phyloP scores from a whole-genome alignment of 2,329 filamentous ascomycete genomes.

The Colletotrichum euphorbiae region DNA sequence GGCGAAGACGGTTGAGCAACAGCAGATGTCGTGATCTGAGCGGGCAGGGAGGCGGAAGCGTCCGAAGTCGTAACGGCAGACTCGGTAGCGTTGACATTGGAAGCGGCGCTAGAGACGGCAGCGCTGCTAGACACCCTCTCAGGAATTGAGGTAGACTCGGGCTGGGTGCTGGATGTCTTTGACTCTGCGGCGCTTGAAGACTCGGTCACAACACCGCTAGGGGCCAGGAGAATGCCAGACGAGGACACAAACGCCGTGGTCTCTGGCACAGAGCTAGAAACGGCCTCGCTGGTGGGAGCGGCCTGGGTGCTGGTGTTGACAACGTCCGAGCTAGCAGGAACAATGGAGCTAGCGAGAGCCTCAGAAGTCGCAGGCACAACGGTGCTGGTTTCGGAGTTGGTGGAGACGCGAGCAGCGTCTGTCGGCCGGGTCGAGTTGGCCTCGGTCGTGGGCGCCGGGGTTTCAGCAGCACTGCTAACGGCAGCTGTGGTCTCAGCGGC shows the following conservation, averaged over 20 bases:
- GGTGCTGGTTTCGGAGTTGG: neutral
- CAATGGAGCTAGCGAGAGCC: conserved; percentile 8
- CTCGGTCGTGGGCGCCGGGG: conserved; percentile 9
- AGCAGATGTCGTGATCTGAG: neutral
- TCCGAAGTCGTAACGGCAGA: conserved; percentile 20
- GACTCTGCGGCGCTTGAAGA: conserved; percentile 19
- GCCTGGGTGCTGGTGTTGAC: conserved; percentile 1
- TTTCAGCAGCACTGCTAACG: neutral
- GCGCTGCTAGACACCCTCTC: neutral
- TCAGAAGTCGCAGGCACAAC: neutral
- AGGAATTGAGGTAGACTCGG: conserved; percentile 11
- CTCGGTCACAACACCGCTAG: conserved; percentile 48
- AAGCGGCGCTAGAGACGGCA: neutral
- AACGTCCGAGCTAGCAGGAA: conserved; percentile 27
- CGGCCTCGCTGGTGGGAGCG: neutral
- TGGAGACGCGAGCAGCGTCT: neutral
- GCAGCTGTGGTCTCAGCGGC: neutral
- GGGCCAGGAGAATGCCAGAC: conserved; percentile 47
- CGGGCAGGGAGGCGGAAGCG: conserved; percentile 22
- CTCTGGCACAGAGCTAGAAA: conserved; percentile 5
- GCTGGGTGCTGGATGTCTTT: neutral
- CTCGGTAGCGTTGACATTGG: conserved; percentile 36
- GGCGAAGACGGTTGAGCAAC: neutral
- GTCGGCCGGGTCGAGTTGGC: conserved; percentile 10
- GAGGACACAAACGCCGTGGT: conserved; percentile 28